A percentile compares a stretch with the other conserved stretches of the same genome.
phyloP scores from a whole-genome alignment of 1,284 basidiomycete species.

The Malassezia yamatoensis region DNA sequence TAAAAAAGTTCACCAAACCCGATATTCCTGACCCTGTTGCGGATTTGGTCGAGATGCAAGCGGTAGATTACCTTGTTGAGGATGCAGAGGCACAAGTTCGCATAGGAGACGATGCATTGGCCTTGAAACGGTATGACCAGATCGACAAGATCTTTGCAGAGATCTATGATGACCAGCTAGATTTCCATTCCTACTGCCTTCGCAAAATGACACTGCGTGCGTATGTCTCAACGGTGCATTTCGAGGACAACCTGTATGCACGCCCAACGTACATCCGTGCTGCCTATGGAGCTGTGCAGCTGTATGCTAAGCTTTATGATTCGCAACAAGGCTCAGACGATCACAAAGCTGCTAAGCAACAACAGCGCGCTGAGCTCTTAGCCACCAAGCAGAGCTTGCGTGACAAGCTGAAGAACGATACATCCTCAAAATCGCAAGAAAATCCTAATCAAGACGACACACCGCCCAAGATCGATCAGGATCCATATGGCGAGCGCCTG shows the following conservation, averaged over 20 bases:
- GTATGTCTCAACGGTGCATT: constrained; percentile 68
- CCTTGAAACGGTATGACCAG: constrained; percentile 74
- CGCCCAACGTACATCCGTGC: constrained; percentile 67
- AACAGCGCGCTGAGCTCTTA: constrained; percentile 11
- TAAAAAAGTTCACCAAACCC: constrained; percentile 42
- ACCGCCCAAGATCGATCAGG: constrained; percentile 49
- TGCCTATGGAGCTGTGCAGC: constrained; percentile 61
- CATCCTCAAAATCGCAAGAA: constrained; percentile 20
- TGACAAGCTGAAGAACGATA: constrained; percentile 6
- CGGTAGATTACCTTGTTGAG: constrained; percentile 73
- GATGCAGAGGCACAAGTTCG: constrained; percentile 65
- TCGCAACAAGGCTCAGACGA: constrained; percentile 20
- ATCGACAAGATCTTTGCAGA: constrained; percentile 76
- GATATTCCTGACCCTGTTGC: constrained; percentile 59
- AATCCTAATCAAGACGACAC: constrained; percentile 48
- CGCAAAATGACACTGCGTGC: constrained; percentile 77
- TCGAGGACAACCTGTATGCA: constrained; percentile 68
- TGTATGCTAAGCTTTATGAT: constrained; percentile 55
- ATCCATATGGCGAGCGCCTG: constrained; percentile 32
- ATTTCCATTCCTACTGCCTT: constrained; percentile 92
- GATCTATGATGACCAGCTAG: constrained; percentile 90
- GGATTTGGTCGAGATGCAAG: constrained; percentile 95
- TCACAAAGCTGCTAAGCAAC: constrained; percentile 23
- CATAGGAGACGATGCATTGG: constrained; percentile 62
- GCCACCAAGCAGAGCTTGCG: constrained; percentile 26